Percentiles rank a stretch among this genome's conserved stretches.
These are phyloP conservation scores for Ustilago loliicola DNA, from an alignment of 1,284 basidiomycete species.

Conservation along the genomic window DNA sequence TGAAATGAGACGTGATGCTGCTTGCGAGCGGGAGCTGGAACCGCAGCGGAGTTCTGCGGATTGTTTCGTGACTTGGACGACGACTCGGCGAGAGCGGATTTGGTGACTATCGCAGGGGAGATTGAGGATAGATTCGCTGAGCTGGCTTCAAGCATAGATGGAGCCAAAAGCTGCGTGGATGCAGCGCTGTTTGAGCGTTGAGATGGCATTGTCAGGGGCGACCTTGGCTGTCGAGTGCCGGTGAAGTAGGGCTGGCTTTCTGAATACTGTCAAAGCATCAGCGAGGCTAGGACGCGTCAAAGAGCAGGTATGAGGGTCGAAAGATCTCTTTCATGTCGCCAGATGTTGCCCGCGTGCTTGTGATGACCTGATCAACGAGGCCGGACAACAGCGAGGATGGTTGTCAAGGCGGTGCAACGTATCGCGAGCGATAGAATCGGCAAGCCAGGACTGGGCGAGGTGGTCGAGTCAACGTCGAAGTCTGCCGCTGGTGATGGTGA, in stretches of 20 bases:
- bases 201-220: conserved; percentile 26
- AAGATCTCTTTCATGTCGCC: conserved; percentile 25
- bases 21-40: conserved; percentile 25
- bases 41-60: background rate
- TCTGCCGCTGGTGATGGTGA: background rate
- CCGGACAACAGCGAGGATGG: background rate
- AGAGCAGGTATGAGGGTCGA: background rate
- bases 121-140: conserved; percentile 10
- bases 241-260: background rate
- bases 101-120: conserved; percentile 13
- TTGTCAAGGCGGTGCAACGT: background rate
- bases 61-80: conserved; percentile 23
- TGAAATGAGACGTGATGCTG: conserved; percentile 53
- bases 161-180: conserved; percentile 30
- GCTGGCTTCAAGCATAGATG: conserved; percentile 7
- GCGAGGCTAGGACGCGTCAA: conserved; percentile 13
- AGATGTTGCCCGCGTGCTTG: background rate
- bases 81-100: conserved; percentile 37
- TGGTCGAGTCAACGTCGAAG: background rate
- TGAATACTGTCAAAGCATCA: conserved; percentile 14
- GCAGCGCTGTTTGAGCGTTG: conserved; percentile 30
- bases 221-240: background rate
- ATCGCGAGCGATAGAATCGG: background rate
- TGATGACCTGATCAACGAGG: conserved; percentile 1
- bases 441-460: background rate